Evolutionary conservation across 2,329 filamentous ascomycete genomes (phyloP).

Genomic region (Apiospora kogelbergensis): DNA sequence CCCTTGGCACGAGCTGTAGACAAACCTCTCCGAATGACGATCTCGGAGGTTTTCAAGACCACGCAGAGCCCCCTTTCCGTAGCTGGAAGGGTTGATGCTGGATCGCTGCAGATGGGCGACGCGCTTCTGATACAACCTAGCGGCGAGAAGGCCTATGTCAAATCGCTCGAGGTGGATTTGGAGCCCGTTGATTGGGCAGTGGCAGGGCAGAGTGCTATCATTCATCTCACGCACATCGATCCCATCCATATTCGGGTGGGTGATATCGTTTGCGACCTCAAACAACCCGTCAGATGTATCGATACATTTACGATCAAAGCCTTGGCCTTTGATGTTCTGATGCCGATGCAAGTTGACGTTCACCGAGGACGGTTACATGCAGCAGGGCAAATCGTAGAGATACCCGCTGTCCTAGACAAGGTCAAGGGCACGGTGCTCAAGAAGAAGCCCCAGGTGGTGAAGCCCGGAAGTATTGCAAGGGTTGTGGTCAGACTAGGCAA

Average conservation of each 20-base stretch:
- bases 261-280: conserved; percentile 78
- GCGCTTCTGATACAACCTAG: conserved; percentile 77
- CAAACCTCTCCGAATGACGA: conserved; percentile 81
- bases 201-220: conserved; percentile 81
- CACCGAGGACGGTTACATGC: conserved; percentile 82
- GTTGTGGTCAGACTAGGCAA: conserved; percentile 72
- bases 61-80: conserved; percentile 81
- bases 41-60: conserved; percentile 83
- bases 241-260: conserved; percentile 78
- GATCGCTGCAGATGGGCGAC: conserved; percentile 83
- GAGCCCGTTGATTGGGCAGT: conserved; percentile 83
- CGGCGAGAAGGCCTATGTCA: conserved; percentile 77
- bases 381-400: conserved; percentile 69
- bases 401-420: conserved; percentile 78
- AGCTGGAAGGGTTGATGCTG: conserved; percentile 81
- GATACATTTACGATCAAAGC: conserved; percentile 80
- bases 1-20: conserved; percentile 69
- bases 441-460: conserved; percentile 82
- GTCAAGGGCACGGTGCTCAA: conserved; percentile 71
- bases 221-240: conserved; percentile 87
- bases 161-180: conserved; percentile 75
- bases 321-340: conserved; percentile 84
- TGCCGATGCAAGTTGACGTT: conserved; percentile 86
- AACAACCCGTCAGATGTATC: conserved; percentile 66
- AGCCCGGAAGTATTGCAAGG: conserved; percentile 75